Conservation (phyloP, 495 filamentous ascomycete species). For the Podospora didyma region DNA sequence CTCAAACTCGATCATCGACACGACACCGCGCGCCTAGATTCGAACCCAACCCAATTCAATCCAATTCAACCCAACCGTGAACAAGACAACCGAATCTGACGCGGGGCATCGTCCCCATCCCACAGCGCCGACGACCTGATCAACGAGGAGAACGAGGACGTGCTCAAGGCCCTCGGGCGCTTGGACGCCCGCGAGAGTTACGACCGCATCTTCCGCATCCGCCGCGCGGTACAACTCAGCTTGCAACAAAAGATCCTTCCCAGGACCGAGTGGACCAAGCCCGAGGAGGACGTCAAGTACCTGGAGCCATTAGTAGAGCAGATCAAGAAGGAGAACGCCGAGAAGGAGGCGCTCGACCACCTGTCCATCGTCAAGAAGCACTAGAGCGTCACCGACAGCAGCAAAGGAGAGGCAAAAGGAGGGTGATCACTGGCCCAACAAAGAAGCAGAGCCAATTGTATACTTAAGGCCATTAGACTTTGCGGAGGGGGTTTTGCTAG, state of each 20-base stretch:
- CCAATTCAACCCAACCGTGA: conserved; percentile 5
- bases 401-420: no score
- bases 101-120: background rate
- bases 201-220: conserved; percentile 94
- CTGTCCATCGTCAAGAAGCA: conserved; percentile 61
- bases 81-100: background rate
- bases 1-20: background rate
- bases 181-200: conserved; percentile 86
- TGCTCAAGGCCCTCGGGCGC: conserved; percentile 84
- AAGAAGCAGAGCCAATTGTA: no score
- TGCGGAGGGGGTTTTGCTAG: background rate
- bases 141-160: conserved; percentile 79
- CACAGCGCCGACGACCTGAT: conserved; percentile 88
- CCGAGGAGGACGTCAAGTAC: conserved; percentile 36
- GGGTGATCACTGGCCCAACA: no score
- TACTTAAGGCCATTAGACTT: background rate
- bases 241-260: conserved; percentile 75
- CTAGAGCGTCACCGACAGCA: conserved; percentile 19
- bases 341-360: conserved; percentile 78
- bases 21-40: background rate
- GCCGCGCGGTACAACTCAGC: conserved; percentile 86
- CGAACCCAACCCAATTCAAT: background rate
- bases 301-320: conserved; percentile 27
- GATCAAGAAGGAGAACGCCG: conserved; percentile 73
- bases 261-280: conserved; percentile 68